Conservation (phyloP, 306 rosid genomes). For the Quercus aquifolioides region DNA sequence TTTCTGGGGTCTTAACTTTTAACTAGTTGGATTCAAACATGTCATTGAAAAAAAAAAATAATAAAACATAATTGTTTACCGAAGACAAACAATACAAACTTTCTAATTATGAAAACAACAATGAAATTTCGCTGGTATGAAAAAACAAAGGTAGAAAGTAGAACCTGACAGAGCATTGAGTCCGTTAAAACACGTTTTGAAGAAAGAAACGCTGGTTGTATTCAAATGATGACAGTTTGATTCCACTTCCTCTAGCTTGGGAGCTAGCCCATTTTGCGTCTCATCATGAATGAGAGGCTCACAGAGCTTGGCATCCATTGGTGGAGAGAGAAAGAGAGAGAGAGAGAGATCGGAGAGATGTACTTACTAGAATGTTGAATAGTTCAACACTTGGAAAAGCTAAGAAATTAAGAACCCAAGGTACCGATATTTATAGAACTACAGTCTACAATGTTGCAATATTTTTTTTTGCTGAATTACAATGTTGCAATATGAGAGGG, state of each 20-base stretch:
- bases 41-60: too few relatives aligned
- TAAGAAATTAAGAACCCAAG: background rate
- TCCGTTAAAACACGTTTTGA: conserved; percentile 42
- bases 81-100: too few relatives aligned
- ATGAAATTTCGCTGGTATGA: background rate
- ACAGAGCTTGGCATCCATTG: conserved; percentile 20
- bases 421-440: too few relatives aligned
- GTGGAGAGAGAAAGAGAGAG: background rate
- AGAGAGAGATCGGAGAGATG: background rate
- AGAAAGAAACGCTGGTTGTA: conserved; percentile 20
- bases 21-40: too few relatives aligned
- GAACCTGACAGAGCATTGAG: conserved; percentile 46
- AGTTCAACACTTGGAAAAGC: background rate
- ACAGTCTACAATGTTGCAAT: background rate
- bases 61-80: too few relatives aligned
- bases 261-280: conserved; percentile 1
- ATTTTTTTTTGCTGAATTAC: too few relatives aligned
- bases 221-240: background rate
- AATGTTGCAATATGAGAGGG: background rate
- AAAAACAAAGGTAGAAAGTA: background rate
- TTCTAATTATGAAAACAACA: too few relatives aligned
- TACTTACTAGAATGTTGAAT: too few relatives aligned
- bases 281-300: conserved; percentile 30
- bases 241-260: conserved; percentile 19
- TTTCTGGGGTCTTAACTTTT: too few relatives aligned